Base-by-base conservation (phyloP, 2,329 filamentous ascomycete genomes). In the Beauveria scarabaeidicola region DNA sequence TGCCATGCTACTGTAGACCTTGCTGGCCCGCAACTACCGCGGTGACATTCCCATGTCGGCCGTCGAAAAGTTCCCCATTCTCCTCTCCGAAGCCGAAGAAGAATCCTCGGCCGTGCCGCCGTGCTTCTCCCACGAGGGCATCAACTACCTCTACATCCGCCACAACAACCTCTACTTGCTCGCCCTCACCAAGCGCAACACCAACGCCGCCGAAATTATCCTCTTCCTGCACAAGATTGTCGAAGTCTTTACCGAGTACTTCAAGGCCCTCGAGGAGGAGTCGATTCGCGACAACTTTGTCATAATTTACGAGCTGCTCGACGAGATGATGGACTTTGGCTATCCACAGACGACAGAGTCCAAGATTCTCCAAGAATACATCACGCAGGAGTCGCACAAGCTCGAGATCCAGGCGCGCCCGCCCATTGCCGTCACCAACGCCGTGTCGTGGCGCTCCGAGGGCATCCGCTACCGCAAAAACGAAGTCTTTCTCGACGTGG, bases 321-420 rank as follows among this genome's bases (percentile, higher is more conserved):
- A 99, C 72, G 94, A 99, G 79, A 99, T 99, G 94, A 99, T 99
- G 94, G 94, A 99, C 76, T 99, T 99, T 80, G 94, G 94, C 64
- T 97, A 99, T 74, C 94, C 94, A 6, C 94, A 99, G 75, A 99
- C 94, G 10, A 99, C 94, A 65, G 94, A 99, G 75, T 90, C 86
- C 73, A 99, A 99, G 83, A 99, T 99, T 73, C 79, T 99, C 62
- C 94, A 99, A 75, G 94, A 99, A 79, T 96, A 96, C 78, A 99
- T 99, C 73, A 99, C 94, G 44, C 94, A 99, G 75, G 94, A 99
- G 76, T 97, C 92, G 58, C 94, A 99, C 80, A 97, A 97, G 77
- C 85, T 99, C 62, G 94, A 99, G 74, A 87, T 97, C 61, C 93
- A 97, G 77, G 93, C 94, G 38, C 87, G 94, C 10, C 93, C 94